These are phyloP conservation scores for Thalia dealbata DNA, from an alignment of 176 grass and related monocot species.

Conservation along the genomic window DNA sequence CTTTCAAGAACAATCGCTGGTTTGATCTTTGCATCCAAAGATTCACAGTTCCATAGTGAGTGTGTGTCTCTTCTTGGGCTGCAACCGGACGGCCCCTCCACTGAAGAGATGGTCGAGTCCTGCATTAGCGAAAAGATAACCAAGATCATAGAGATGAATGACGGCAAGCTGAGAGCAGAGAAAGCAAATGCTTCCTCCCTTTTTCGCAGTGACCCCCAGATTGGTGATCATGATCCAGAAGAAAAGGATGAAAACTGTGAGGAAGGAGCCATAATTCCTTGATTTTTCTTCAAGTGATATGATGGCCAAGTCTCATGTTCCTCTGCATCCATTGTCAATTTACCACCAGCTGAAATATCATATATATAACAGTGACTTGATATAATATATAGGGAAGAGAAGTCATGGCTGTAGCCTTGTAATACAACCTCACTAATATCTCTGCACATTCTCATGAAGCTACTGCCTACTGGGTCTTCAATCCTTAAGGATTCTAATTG, in stretches of 20 bases:
- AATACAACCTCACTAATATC: no score
- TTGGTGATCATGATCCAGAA: constrained; percentile 9
- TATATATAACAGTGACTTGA: no score
- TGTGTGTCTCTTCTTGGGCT: constrained; percentile 42
- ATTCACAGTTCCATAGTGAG: constrained; percentile 40
- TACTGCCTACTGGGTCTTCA: no score
- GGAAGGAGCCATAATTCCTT: not conserved
- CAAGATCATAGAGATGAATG: constrained; percentile 41
- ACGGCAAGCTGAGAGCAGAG: constrained; percentile 25
- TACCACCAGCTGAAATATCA: no score
- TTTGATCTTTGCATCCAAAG: constrained; percentile 42
- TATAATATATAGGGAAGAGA: no score
- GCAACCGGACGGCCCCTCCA: constrained; percentile 17
- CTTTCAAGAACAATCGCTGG: constrained; percentile 46
- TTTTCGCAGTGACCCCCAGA: constrained; percentile 43
- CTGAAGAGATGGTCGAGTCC: constrained; percentile 23
- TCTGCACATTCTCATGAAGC: no score
- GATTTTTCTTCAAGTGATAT: not conserved
- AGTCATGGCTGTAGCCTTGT: no score
- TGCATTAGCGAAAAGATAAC: constrained; percentile 47
- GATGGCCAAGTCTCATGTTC: not conserved
- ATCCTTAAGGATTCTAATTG: no score
- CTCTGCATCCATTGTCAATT: no score
- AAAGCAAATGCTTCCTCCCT: constrained; percentile 26
- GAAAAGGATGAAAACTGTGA: constrained; percentile 20